These are phyloP conservation scores for Chlorencoelia australis DNA, from an alignment of 2,329 filamentous ascomycete species.

Conservation along the genomic window DNA sequence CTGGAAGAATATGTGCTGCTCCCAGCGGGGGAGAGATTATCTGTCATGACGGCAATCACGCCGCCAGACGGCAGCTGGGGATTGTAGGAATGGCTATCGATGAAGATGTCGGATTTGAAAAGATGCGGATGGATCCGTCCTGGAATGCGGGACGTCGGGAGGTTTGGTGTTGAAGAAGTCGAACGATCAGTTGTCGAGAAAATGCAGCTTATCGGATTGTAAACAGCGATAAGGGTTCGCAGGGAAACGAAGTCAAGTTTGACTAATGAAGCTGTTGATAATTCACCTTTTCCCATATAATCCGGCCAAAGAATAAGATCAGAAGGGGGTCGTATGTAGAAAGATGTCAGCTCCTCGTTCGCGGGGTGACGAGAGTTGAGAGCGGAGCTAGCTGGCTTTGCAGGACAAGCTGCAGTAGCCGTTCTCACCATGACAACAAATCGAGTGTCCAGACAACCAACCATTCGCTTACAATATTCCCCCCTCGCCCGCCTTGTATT, in stretches of 20 bases:
- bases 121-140: no score
- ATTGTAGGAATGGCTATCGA: no score
- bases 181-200: no score
- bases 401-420: neutral
- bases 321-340: neutral
- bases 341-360: conserved; percentile 2
- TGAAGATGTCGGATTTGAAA: no score
- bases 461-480: no score
- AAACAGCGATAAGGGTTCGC: conserved; percentile 6
- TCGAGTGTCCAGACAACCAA: no score
- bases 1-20: conserved; percentile 63
- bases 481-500: no score
- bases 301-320: neutral
- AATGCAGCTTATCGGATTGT: conserved; percentile 3
- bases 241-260: conserved; percentile 3
- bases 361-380: conserved; percentile 5
- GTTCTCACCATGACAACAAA: no score
- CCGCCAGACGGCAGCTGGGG: conserved; percentile 13
- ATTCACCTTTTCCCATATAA: neutral
- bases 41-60: conserved; percentile 21
- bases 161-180: no score
- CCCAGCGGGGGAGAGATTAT: conserved; percentile 44
- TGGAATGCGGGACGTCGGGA: no score
- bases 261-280: conserved; percentile 6
- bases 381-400: conserved; percentile 4